Evolutionary conservation across 129 eudicot genomes (phyloP), one percentile per base, ranked within the genome.

Genomic region (Escallonia herrerae): DNA sequence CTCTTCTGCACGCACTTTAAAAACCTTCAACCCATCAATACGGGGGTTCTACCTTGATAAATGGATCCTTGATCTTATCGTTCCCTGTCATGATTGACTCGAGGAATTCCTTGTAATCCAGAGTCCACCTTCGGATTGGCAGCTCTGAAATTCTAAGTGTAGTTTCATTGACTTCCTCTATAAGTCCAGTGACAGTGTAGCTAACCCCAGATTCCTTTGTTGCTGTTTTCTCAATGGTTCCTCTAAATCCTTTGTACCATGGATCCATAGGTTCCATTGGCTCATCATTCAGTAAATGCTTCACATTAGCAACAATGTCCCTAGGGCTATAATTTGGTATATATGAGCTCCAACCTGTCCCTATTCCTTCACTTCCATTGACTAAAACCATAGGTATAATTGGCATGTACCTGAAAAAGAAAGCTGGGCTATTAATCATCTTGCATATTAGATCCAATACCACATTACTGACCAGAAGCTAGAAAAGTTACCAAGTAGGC

Each of bases 291-390:
- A 93, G 15, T 66, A 93, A 61, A 6, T 73, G 85, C 75, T 79
- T 83, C 63, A 93, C 60, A 44, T 93, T 93, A 13, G 91, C 87
- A 66, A 86, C 79, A 47, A 93, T 83, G 50, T 93, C 95, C 9
- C 86, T 63, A 15, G 98, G 96, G 60, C 88, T 88, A 61, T 85
- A 93, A 71, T 93, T 93, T 5, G 98, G 98, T 15, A 88, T 62
- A 62, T 70, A 93, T 4, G 98, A 58, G 67, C 98, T 93, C 98
- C 98, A 93, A 7, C 98, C 98, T 3, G 98, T 93, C 52, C 98
- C 98, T 40, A 93, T 88, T 60, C 96, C 98, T 86, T 93, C 96
- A 76, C 96, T 85, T 54, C 98, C 96, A 80, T 93, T 93, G 5
- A 93, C 95, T 37, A 93, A 67, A 67, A 86, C 98, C 76, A 76